A percentile compares a stretch with the other conserved stretches of the same genome.
These are phyloP conservation scores for Acanthamoeba polyphaga DNA, from an alignment of 208 protist genomes.

Conservation along the genomic window DNA sequence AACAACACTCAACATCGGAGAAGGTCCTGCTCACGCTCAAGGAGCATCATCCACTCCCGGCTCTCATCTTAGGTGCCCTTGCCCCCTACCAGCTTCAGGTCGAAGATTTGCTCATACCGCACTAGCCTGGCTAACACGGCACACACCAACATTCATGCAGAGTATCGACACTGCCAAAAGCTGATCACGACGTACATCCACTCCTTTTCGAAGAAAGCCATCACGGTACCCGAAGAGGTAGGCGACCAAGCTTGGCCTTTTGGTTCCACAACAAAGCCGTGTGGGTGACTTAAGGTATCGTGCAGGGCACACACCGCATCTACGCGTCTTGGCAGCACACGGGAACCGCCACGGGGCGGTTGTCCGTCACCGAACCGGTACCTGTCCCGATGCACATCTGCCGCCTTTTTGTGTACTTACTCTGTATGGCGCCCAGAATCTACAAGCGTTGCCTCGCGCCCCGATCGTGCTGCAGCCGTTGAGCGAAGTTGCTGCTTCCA, in stretches of 20 bases:
- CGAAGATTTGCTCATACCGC: not conserved
- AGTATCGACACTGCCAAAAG: constrained; percentile 59
- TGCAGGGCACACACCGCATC: not conserved
- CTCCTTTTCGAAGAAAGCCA: constrained; percentile 57
- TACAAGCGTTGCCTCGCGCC: constrained; percentile 38
- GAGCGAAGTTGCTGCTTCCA: not conserved
- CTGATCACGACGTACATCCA: constrained; percentile 62
- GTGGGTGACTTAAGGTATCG: not conserved
- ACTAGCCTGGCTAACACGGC: not conserved
- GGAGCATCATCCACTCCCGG: constrained; percentile 6
- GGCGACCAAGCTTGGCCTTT: not conserved
- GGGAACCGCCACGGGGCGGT: constrained; percentile 44
- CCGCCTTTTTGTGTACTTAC: not conserved
- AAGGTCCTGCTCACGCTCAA: constrained; percentile 12
- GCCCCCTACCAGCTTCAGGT: not conserved
- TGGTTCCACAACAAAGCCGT: not conserved
- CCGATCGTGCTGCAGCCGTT: constrained; percentile 36
- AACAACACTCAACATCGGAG: constrained; percentile 32
- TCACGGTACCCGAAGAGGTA: not conserved
- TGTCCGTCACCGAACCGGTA: constrained; percentile 31
- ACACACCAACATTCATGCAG: not conserved
- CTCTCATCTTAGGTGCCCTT: not conserved
- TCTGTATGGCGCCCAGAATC: not conserved
- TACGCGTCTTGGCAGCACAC: constrained; percentile 35
- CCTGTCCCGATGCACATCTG: no score